phyloP scores from a whole-genome alignment of 805 yeast genomes.

The Ogataea allantospora region DNA sequence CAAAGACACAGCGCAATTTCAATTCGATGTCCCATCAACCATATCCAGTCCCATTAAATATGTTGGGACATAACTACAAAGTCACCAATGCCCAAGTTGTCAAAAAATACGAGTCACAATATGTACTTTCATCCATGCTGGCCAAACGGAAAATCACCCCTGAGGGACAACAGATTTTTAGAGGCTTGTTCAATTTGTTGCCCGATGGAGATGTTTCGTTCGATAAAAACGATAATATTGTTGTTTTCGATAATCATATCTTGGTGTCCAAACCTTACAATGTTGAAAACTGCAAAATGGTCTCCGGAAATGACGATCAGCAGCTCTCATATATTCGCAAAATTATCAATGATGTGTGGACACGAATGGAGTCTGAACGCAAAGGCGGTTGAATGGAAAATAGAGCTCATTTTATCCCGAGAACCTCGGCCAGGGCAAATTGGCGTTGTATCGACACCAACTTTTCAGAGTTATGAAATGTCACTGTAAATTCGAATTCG shows the following conservation, averaged over 20 bases:
- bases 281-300: conserved; percentile 31
- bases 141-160: conserved; percentile 23
- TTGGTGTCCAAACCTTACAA: conserved; percentile 40
- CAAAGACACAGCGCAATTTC: conserved; percentile 31
- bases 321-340: conserved; percentile 39
- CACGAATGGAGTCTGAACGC: conserved; percentile 40
- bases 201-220: conserved; percentile 36
- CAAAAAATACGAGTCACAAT: conserved; percentile 24
- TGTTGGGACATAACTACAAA: conserved; percentile 20
- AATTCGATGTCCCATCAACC: conserved; percentile 21
- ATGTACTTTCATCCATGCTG: conserved; percentile 23
- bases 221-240: conserved; percentile 35
- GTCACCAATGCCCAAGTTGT: conserved; percentile 18
- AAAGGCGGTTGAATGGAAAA: conserved; percentile 47
- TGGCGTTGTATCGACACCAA: conserved; percentile 4
- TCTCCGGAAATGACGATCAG: conserved; percentile 26
- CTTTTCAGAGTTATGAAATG: conserved; percentile 9
- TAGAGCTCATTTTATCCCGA: neutral
- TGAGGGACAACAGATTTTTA: conserved; percentile 31
- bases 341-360: conserved; percentile 51
- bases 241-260: conserved; percentile 38
- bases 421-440: conserved; percentile 4
- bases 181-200: conserved; percentile 26
- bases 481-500: conserved; percentile 22
- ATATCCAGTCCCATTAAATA: conserved; percentile 17